These are phyloP conservation scores for Exophiala oligosperma DNA, from an alignment of 2,329 filamentous ascomycete genomes.

Conservation along the genomic window DNA sequence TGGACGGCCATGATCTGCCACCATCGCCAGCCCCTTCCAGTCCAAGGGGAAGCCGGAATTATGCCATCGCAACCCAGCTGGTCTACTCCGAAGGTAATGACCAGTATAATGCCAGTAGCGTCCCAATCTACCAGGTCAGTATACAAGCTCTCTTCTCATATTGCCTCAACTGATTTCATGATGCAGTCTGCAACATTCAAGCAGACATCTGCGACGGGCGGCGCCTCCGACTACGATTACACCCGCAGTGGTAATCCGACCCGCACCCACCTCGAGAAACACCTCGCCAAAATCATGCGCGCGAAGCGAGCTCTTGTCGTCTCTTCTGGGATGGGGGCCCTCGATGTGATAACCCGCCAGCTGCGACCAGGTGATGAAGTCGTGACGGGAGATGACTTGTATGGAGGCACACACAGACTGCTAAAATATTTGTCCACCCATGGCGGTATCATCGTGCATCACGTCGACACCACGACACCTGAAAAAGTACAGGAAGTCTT, in stretches of 20 bases:
- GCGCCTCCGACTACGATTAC: constrained; percentile 93
- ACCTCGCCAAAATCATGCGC: constrained; percentile 98
- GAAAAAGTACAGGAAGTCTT: constrained; percentile 69
- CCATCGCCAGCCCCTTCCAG: constrained; percentile 92
- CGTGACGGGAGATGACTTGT: constrained; percentile 93
- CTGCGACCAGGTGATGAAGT: constrained; percentile 94
- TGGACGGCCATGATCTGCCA: constrained; percentile 81
- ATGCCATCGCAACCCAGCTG: constrained; percentile 91
- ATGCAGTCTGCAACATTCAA: constrained; percentile 92
- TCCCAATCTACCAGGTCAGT: constrained; percentile 86
- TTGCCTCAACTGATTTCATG: neutral
- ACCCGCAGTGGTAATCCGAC: constrained; percentile 97
- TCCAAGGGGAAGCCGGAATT: constrained; percentile 80
- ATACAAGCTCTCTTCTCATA: neutral
- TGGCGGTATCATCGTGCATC: constrained; percentile 88
- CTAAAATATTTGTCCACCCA: constrained; percentile 89
- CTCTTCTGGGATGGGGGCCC: constrained; percentile 93
- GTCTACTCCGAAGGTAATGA: constrained; percentile 96
- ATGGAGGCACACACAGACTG: constrained; percentile 90
- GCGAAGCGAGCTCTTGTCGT: constrained; percentile 88
- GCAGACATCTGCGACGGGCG: constrained; percentile 67
- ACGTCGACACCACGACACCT: constrained; percentile 87
- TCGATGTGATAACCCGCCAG: constrained; percentile 92
- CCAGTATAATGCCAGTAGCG: constrained; percentile 94
- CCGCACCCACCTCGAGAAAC: constrained; percentile 89